These are phyloP conservation scores for Gloeopeniophorella convolvens DNA, from an alignment of 768 basidiomycete species.

Conservation along the genomic window DNA sequence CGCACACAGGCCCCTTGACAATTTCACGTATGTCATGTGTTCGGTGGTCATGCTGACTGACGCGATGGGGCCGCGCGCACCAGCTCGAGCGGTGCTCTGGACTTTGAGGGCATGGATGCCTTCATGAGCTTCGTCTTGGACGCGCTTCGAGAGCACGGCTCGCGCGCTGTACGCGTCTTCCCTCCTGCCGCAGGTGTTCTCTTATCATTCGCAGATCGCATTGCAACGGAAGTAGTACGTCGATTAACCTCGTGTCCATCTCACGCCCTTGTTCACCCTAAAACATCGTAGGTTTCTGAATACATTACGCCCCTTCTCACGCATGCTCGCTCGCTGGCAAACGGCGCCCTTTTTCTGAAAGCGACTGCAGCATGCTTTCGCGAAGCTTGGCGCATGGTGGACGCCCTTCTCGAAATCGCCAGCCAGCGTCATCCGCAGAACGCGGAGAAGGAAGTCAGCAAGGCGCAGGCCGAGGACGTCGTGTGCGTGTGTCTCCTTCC, in stretches of 20 bases:
- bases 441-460: constrained; percentile 36
- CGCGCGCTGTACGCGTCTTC: constrained; percentile 79
- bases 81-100: constrained; percentile 39
- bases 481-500: constrained; percentile 45
- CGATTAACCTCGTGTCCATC: constrained; percentile 5
- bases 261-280: constrained; percentile 1
- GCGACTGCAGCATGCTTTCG: constrained; percentile 87
- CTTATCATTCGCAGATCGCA: constrained; percentile 72
- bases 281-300: constrained; percentile 62
- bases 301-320: constrained; percentile 76
- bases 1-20: constrained; percentile 74
- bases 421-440: constrained; percentile 5
- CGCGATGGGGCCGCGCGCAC: constrained; percentile 5
- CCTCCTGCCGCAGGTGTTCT: constrained; percentile 74
- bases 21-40: constrained; percentile 55
- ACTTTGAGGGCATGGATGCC: constrained; percentile 90
- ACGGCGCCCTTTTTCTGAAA: constrained; percentile 59
- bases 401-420: constrained; percentile 58
- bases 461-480: constrained; percentile 68
- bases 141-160: constrained; percentile 67
- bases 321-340: constrained; percentile 68
- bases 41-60: neutral
- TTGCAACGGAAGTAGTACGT: constrained; percentile 79
- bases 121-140: constrained; percentile 70
- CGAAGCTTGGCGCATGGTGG: constrained; percentile 83